Percentiles rank a stretch among this genome's conserved stretches.
phyloP scores from a whole-genome alignment of 345 rosid species.

The Brassica juncea region DNA sequence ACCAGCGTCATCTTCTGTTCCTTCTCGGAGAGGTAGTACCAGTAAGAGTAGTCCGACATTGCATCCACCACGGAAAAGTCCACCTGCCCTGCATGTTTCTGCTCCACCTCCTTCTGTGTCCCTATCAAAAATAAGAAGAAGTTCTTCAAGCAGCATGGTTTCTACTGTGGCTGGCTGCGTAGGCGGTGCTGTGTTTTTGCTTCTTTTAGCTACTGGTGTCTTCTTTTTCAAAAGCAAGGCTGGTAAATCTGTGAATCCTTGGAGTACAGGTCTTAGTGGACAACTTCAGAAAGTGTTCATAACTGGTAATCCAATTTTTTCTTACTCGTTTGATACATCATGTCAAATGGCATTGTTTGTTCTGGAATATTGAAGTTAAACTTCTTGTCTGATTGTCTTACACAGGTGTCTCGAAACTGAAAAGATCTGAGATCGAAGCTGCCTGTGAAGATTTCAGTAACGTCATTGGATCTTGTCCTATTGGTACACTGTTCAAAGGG shows the following conservation, averaged over 20 bases:
- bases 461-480: constrained; percentile 71
- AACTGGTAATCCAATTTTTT: constrained; percentile 51
- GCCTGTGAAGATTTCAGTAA: constrained; percentile 99
- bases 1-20: constrained; percentile 20
- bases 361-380: not conserved
- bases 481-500: constrained; percentile 83
- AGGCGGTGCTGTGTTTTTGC: constrained; percentile 41
- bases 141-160: constrained; percentile 16
- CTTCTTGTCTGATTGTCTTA: not conserved
- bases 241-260: constrained; percentile 80
- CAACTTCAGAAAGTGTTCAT: constrained; percentile 92
- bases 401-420: constrained; percentile 88
- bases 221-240: constrained; percentile 56
- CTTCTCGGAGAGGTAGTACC: not conserved
- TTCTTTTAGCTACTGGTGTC: constrained; percentile 46
- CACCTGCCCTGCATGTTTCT: constrained; percentile 8
- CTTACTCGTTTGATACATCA: not conserved
- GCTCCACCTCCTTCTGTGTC: constrained; percentile 31
- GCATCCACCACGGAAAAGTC: constrained; percentile 13
- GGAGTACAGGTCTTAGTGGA: constrained; percentile 94
- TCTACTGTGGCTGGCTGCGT: constrained; percentile 35
- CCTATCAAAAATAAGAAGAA: not conserved
- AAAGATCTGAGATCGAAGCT: constrained; percentile 82
- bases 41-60: not conserved
- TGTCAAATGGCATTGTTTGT: not conserved